These are phyloP conservation scores for Hypericum perforatum DNA, from an alignment of 345 rosid species.

Conservation along the genomic window DNA sequence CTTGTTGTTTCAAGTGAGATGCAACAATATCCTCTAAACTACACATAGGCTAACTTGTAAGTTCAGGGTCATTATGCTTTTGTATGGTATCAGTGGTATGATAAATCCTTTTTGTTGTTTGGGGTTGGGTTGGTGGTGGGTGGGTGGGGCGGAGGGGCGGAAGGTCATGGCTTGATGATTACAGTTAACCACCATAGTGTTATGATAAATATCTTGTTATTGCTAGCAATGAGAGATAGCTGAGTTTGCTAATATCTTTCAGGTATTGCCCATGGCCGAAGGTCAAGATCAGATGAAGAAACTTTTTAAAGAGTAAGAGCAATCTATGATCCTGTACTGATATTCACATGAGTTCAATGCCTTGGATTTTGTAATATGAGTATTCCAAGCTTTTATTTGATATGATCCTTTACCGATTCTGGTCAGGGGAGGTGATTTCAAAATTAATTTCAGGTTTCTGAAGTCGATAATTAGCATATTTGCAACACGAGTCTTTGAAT, in stretches of 20 bases:
- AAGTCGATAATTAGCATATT: no score
- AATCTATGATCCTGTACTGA: constrained; percentile 9
- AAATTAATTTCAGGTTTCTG: no score
- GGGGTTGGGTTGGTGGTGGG: no score
- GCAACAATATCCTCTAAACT: not conserved
- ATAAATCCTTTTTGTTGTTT: no score
- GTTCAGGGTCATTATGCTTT: not conserved
- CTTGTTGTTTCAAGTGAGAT: not conserved
- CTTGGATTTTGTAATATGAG: not conserved
- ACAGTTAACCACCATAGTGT: no score
- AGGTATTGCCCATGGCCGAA: constrained; percentile 43
- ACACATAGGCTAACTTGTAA: not conserved
- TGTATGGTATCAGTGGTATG: no score
- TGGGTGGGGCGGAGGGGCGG: no score
- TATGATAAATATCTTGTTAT: not conserved
- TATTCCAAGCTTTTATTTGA: no score
- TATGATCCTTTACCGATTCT: no score
- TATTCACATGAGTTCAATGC: not conserved
- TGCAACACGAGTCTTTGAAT: no score
- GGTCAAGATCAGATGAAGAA: constrained; percentile 55
- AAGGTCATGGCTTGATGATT: no score
- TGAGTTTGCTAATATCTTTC: constrained; percentile 9
- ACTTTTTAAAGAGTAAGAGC: constrained; percentile 66
- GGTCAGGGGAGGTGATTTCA: no score
- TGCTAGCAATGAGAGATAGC: not conserved